Conservation (phyloP, 352 stramenopile species). For the Globisporangium echinulatum region DNA sequence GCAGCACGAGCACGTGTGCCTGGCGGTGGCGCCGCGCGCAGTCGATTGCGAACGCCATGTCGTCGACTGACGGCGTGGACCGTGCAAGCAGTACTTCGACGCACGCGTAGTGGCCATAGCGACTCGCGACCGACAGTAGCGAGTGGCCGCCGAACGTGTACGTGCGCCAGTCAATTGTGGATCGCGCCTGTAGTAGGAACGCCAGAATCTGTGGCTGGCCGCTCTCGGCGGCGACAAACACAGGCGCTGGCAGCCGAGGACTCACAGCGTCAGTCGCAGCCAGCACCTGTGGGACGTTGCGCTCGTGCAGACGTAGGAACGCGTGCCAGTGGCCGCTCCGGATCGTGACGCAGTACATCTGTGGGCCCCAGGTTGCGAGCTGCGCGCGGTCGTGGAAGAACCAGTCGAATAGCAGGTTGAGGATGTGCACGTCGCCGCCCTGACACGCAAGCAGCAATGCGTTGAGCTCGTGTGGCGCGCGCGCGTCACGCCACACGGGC, state of each 20-base stretch:
- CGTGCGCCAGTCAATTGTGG: conserved; percentile 14
- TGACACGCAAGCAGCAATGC: conserved; percentile 58
- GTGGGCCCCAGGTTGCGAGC: conserved; percentile 37
- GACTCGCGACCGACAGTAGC: conserved; percentile 52
- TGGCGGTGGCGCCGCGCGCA: conserved; percentile 45
- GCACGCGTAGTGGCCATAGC: conserved; percentile 67
- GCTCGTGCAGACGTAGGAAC: conserved; percentile 50
- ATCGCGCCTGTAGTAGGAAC: conserved; percentile 26
- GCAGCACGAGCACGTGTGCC: conserved; percentile 59
- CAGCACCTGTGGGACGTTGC: conserved; percentile 17
- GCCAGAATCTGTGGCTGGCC: conserved; percentile 45
- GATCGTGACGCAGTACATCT: conserved; percentile 70
- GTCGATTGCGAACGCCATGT: conserved; percentile 46
- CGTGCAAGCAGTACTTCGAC: conserved; percentile 43
- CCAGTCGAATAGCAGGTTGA: conserved; percentile 55
- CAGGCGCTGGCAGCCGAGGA: conserved; percentile 30
- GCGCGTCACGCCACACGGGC: conserved; percentile 39
- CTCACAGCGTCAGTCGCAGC: neutral
- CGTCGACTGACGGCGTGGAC: conserved; percentile 16
- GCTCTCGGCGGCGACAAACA: conserved; percentile 55
- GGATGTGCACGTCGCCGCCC: conserved; percentile 34
- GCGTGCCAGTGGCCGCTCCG: conserved; percentile 48
- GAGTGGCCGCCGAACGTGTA: conserved; percentile 65
- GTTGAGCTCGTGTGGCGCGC: conserved; percentile 35
- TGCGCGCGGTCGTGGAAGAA: conserved; percentile 43